phyloP scores from a whole-genome alignment of 2,329 filamentous ascomycete species.

The Hypoxylon sp. region DNA sequence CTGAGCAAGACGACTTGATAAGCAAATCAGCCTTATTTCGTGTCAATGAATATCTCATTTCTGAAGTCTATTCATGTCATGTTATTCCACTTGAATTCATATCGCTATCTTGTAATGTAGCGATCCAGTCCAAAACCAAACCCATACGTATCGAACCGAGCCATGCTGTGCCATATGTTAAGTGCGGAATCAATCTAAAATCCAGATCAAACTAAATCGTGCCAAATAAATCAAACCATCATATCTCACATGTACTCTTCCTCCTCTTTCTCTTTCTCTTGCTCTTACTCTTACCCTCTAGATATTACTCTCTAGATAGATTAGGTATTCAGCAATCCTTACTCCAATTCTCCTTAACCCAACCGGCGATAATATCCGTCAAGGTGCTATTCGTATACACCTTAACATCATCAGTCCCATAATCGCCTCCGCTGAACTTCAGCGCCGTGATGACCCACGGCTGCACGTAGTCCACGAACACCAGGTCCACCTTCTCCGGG shows the following conservation, averaged over 20 bases:
- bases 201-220: constrained; percentile 3
- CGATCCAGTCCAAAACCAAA: constrained; percentile 5
- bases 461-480: constrained; percentile 93
- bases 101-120: background rate
- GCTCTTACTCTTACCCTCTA: constrained; percentile 7
- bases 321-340: constrained; percentile 58
- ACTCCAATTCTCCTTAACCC: constrained; percentile 73
- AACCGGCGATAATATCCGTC: constrained; percentile 68
- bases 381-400: constrained; percentile 69
- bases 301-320: background rate
- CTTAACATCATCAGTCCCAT: constrained; percentile 63
- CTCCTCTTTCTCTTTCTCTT: too few species aligned
- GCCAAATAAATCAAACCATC: background rate
- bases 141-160: constrained; percentile 4
- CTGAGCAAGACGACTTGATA: background rate
- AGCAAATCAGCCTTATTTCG: background rate
- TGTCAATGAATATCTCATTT: constrained; percentile 1
- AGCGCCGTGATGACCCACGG: constrained; percentile 84
- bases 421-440: constrained; percentile 70
- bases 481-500: constrained; percentile 84
- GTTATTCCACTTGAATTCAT: background rate
- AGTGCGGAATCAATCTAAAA: constrained; percentile 19
- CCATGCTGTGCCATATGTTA: background rate
- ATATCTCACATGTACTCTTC: constrained; percentile 4
- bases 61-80: constrained; percentile 1